Evolutionary conservation across 805 yeast genomes (phyloP).

Genomic region (Komagataella populi): DNA sequence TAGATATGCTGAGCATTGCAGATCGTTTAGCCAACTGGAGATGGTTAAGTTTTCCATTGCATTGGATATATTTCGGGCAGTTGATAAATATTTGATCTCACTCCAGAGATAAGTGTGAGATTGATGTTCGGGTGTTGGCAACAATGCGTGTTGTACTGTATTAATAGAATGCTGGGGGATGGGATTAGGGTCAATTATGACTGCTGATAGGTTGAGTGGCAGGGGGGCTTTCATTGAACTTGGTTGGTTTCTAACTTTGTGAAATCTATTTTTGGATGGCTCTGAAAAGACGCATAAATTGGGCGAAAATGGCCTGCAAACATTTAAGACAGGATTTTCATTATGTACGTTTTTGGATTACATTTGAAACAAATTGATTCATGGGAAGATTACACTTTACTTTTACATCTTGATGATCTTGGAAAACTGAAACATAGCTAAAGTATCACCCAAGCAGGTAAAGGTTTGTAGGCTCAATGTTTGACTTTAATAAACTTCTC

Average conservation of each 20-base stretch:
- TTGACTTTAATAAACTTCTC: too few relatives aligned
- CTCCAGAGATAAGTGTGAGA: neutral
- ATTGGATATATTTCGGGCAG: neutral
- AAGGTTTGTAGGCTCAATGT: too few relatives aligned
- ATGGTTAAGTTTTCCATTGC: neutral
- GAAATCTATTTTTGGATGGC: neutral
- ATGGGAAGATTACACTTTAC: too few relatives aligned
- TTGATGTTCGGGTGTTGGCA: neutral
- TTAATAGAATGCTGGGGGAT: neutral
- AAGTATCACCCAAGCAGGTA: too few relatives aligned
- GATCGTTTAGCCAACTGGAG: conserved; percentile 8
- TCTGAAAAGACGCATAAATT: neutral
- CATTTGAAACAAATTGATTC: too few relatives aligned
- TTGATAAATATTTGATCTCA: neutral
- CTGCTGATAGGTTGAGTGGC: neutral
- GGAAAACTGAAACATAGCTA: too few relatives aligned
- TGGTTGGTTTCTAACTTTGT: neutral
- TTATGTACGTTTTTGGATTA: too few relatives aligned
- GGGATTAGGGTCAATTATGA: neutral
- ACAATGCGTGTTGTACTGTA: too few relatives aligned
- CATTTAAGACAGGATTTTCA: too few relatives aligned
- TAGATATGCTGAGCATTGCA: conserved; percentile 14
- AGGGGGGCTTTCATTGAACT: too few relatives aligned
- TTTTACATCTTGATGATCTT: too few relatives aligned
- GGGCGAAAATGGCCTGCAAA: neutral